Conservation (phyloP, 352 stramenopile species). For the Globisporangium cederbergense region DNA sequence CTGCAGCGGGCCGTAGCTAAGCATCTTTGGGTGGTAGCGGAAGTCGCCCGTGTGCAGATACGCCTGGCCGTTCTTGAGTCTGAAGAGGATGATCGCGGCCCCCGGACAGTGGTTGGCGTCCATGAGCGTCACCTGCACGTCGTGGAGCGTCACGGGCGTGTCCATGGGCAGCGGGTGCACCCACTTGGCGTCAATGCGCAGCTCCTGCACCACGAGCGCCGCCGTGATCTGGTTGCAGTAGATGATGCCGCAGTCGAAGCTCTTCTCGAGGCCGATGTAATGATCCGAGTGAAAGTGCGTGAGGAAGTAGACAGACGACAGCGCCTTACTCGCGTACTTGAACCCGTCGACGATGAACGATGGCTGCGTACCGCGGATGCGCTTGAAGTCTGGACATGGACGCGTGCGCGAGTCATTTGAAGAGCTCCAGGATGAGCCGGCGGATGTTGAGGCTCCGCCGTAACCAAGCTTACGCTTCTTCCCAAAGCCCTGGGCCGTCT, state of each 20-base stretch:
- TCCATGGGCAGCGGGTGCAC: slow-evolving; percentile 92
- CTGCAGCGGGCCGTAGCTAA: slow-evolving; percentile 49
- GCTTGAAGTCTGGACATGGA: slow-evolving; percentile 75
- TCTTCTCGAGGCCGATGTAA: slow-evolving; percentile 90
- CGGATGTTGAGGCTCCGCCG: slow-evolving; percentile 2
- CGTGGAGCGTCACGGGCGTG: slow-evolving; percentile 71
- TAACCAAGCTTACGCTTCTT: slow-evolving; percentile 19
- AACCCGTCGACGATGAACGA: slow-evolving; percentile 89
- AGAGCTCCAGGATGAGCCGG: slow-evolving; percentile 11
- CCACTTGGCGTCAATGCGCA: slow-evolving; percentile 90
- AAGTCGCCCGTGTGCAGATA: slow-evolving; percentile 93
- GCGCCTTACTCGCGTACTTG: slow-evolving; percentile 63
- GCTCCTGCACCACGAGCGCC: slow-evolving; percentile 88
- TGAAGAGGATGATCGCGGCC: slow-evolving; percentile 94
- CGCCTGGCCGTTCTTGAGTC: slow-evolving; percentile 68
- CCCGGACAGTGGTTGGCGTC: slow-evolving; percentile 97
- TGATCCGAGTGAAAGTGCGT: slow-evolving; percentile 98
- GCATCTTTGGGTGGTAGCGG: slow-evolving; percentile 74
- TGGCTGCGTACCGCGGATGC: slow-evolving; percentile 67
- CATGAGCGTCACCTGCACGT: slow-evolving; percentile 92
- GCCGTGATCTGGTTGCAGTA: slow-evolving; percentile 94
- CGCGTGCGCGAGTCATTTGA: slow-evolving; percentile 8
- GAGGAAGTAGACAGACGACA: slow-evolving; percentile 92
- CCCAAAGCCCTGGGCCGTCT: slow-evolving; percentile 25
- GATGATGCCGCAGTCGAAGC: slow-evolving; percentile 91